Percentiles rank a stretch among this genome's conserved stretches.
These are phyloP conservation scores for Coniosporium apollinis DNA, from an alignment of 495 filamentous ascomycete species.

Conservation along the genomic window DNA sequence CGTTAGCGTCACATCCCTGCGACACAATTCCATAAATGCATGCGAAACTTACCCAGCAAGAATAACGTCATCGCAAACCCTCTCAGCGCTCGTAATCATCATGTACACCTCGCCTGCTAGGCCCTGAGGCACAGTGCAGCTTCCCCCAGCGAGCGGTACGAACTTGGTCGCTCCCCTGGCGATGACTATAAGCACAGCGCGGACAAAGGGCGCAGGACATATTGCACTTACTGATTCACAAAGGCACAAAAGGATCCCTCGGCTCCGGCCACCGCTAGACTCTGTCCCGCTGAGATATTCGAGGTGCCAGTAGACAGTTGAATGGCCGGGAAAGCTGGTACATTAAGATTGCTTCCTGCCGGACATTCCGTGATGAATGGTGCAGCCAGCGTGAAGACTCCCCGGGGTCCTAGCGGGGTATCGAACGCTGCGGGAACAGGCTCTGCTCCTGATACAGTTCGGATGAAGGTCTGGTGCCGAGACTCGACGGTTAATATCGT, in stretches of 20 bases:
- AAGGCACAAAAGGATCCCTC: constrained; percentile 26
- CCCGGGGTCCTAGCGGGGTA: constrained; percentile 36
- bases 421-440: constrained; percentile 45
- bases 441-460: constrained; percentile 26
- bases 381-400: constrained; percentile 47
- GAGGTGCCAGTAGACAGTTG: constrained; percentile 29
- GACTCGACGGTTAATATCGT: constrained; percentile 44
- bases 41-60: constrained; percentile 10
- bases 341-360: constrained; percentile 35
- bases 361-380: constrained; percentile 46
- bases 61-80: constrained; percentile 5
- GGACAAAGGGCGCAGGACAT: too few species aligned
- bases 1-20: background rate
- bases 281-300: constrained; percentile 30
- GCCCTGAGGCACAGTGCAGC: constrained; percentile 31
- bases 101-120: constrained; percentile 39
- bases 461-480: constrained; percentile 44
- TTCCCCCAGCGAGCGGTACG: constrained; percentile 28
- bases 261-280: constrained; percentile 27
- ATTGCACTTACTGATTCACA: too few species aligned
- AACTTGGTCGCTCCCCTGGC: constrained; percentile 37
- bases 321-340: constrained; percentile 40
- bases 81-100: constrained; percentile 28
- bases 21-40: background rate
- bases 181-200: constrained; percentile 43